These are phyloP conservation scores for Entelexis paramagnoliae DNA, from an alignment of 1,139 yeast genomes.

Conservation along the genomic window DNA sequence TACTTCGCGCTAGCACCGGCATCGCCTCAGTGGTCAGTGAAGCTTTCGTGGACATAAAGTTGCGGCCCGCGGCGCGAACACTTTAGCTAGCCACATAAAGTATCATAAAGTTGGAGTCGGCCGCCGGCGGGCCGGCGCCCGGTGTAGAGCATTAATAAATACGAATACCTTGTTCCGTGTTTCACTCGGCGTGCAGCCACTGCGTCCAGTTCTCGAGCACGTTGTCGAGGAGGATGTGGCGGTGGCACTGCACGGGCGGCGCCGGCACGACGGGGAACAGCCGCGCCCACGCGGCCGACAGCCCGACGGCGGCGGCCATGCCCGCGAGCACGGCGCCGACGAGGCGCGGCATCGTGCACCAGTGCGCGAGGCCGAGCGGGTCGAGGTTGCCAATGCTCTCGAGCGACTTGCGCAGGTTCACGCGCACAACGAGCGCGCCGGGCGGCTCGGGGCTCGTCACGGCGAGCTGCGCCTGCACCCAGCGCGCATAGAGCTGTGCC, in stretches of 20 bases:
- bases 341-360: constrained; percentile 19
- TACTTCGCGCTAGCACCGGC: too few species aligned
- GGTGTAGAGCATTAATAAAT: constrained; percentile 5
- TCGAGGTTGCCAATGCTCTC: constrained; percentile 22
- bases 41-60: too few species aligned
- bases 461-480: constrained; percentile 17
- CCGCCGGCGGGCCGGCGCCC: not conserved
- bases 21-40: too few species aligned
- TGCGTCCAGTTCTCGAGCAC: constrained; percentile 10
- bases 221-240: constrained; percentile 7
- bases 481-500: constrained; percentile 8
- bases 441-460: constrained; percentile 9
- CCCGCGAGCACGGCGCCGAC: constrained; percentile 17
- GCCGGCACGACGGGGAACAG: not conserved
- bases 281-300: constrained; percentile 2
- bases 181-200: constrained; percentile 6
- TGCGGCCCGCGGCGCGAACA: too few species aligned
- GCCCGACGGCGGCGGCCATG: constrained; percentile 12
- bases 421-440: constrained; percentile 15
- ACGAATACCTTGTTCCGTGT: not conserved
- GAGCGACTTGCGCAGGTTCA: constrained; percentile 14
- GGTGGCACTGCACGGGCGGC: constrained; percentile 12
- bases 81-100: not conserved
- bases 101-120: not conserved
- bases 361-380: constrained; percentile 21